Base-by-base conservation (phyloP, 805 yeast genomes). In the Zygotorulaspora sp. region DNA sequence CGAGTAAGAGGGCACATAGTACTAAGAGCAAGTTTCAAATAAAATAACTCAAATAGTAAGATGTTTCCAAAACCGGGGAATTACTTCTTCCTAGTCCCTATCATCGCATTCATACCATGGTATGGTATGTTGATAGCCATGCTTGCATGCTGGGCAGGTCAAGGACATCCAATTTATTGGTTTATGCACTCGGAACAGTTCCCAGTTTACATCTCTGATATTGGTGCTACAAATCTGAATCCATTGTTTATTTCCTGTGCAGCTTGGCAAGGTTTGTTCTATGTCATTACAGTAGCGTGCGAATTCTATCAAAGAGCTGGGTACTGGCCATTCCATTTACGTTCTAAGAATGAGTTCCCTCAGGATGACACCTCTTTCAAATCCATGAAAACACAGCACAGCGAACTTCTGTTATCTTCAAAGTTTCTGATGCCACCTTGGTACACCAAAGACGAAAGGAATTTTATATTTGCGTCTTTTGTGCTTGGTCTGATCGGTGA, bases 71-170 rank as follows among this genome's bases (percentile, higher is more conserved):
- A 44, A 34, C 65, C 65, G 18, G 63, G 61, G 64, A 77, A 64
- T 65, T 69, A 62, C 63, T 74, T 60, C 49, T 68, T 65, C 41
- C 42, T 75, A 21, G 63, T 88, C 24, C 96, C 96, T 3, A 61
- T 87, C 29, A 52, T 78, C 2, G 74, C 86, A 2, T 63, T 77
- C 36, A 60, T 78, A 2, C 80, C 78, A 11, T 89, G 97, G 97
- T 83, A 88, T 78, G 95, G 84, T 3, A 85, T 87, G 96, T 73
- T 89, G 8, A 78, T 82, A 4, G 85, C 95, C 4, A 66, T 90
- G 74, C 55, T 89, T 47, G 59, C 72, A 2, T 74, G 79, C 48
- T 89, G 97, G 97, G 75, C 83, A 2, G 72, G 68, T 3, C 86
- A 85, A 54, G 96, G 96, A 2, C 74, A 74, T 31, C 95, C 95